phyloP scores from a whole-genome alignment of 257 asterid species.

The Nicotiana tabacum region DNA sequence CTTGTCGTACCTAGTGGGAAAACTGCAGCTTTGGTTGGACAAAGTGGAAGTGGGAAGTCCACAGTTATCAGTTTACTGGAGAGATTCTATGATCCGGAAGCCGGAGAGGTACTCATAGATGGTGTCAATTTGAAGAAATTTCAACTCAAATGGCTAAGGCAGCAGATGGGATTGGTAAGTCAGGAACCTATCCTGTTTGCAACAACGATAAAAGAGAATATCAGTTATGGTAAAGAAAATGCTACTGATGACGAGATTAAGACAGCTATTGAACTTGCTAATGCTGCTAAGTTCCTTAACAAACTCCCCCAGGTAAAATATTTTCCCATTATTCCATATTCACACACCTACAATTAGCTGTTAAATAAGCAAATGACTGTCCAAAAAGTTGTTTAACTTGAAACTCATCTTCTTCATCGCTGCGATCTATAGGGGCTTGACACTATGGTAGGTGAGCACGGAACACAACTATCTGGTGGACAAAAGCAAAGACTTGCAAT shows the following conservation, averaged over 20 bases:
- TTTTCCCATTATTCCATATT: not conserved
- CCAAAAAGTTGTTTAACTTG: no score
- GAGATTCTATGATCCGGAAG: conserved; percentile 69
- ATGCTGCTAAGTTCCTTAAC: conserved; percentile 73
- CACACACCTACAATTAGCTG: not conserved
- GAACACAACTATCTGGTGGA: conserved; percentile 80
- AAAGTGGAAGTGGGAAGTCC: conserved; percentile 77
- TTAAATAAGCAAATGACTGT: not conserved
- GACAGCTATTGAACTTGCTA: conserved; percentile 62
- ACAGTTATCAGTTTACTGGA: conserved; percentile 65
- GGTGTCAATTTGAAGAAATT: conserved; percentile 44
- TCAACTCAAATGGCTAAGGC: conserved; percentile 53
- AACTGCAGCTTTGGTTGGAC: conserved; percentile 70
- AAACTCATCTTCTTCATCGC: not conserved
- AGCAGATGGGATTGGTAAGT: conserved; percentile 65
- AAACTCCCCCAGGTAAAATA: conserved; percentile 46
- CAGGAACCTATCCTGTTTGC: conserved; percentile 71
- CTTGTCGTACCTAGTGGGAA: conserved; percentile 41
- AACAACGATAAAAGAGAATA: conserved; percentile 53
- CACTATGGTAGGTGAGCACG: conserved; percentile 83
- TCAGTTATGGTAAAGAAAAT: conserved; percentile 52
- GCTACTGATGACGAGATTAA: conserved; percentile 66
- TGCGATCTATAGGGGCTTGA: conserved; percentile 51
- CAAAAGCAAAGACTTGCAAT: conserved; percentile 83
- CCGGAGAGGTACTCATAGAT: conserved; percentile 57